Percentiles rank a stretch among this genome's conserved stretches.
These are phyloP conservation scores for Boletus reticuloceps DNA, from an alignment of 768 basidiomycete species.

Conservation along the genomic window DNA sequence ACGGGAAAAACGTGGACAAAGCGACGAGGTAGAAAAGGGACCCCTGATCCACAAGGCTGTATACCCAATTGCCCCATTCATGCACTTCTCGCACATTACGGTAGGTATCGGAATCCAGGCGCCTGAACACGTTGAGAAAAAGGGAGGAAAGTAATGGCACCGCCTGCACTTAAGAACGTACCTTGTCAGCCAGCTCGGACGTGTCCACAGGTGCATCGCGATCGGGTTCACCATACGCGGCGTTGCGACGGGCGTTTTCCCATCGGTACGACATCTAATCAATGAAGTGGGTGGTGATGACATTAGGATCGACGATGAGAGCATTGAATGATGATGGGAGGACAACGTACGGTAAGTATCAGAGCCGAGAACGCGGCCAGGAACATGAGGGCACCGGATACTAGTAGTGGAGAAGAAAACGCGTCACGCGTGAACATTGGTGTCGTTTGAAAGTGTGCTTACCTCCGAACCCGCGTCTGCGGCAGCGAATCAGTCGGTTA, in stretches of 20 bases:
- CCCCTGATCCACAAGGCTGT: neutral
- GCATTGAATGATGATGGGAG: neutral
- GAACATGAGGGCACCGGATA: conserved; percentile 26
- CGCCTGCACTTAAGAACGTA: neutral
- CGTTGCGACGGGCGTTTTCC: conserved; percentile 59
- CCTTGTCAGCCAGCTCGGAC: conserved; percentile 59
- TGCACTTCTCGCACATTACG: conserved; percentile 6
- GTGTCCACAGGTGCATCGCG: conserved; percentile 59
- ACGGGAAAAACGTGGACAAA: no score
- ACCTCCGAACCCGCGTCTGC: conserved; percentile 3
- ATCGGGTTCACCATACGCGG: conserved; percentile 48
- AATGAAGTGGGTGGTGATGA: neutral
- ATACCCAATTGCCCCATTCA: neutral
- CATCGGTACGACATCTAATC: conserved; percentile 57
- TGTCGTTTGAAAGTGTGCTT: neutral
- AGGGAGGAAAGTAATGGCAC: no score
- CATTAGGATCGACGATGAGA: neutral
- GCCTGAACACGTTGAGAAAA: conserved; percentile 38
- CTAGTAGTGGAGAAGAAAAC: conserved; percentile 8
- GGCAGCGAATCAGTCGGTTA: neutral
- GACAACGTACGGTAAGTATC: conserved; percentile 20
- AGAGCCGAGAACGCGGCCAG: conserved; percentile 20
- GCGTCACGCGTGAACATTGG: no score
- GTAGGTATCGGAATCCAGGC: conserved; percentile 57
- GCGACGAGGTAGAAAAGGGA: no score